These are phyloP conservation scores for Nemania sp. DNA, from an alignment of 2,329 filamentous ascomycete genomes.

Conservation along the genomic window DNA sequence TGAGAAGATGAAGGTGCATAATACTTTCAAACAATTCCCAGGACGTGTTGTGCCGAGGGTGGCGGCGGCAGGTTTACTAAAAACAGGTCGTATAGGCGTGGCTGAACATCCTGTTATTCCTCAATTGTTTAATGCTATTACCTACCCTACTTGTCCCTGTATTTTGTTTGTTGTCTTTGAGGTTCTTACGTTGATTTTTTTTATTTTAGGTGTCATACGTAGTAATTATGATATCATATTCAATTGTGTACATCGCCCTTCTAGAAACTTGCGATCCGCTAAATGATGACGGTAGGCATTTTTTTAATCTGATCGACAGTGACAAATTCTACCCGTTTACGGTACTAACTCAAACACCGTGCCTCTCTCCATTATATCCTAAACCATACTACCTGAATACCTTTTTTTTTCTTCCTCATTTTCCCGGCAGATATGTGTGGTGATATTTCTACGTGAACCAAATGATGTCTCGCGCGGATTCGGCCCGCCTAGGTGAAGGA, in stretches of 20 bases:
- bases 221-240: background rate
- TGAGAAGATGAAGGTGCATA: too few species aligned
- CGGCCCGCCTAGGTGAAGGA: conserved; percentile 30
- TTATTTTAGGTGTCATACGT: background rate
- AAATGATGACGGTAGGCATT: background rate
- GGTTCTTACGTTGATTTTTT: too few species aligned
- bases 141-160: too few species aligned
- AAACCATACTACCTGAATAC: too few species aligned
- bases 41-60: too few species aligned
- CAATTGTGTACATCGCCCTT: background rate
- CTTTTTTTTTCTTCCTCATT: conserved; percentile 1
- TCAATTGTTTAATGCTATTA: background rate
- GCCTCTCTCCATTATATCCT: background rate
- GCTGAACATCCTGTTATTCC: too few species aligned
- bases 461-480: conserved; percentile 32
- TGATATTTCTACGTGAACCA: conserved; percentile 32
- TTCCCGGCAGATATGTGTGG: background rate
- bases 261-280: background rate
- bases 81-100: too few species aligned
- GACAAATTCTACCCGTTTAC: too few species aligned
- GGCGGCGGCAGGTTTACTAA: too few species aligned
- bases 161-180: too few species aligned
- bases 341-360: background rate
- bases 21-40: too few species aligned
- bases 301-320: too few species aligned